Base-by-base conservation (phyloP, 208 protist species). In the Wallacemonas sp. region DNA sequence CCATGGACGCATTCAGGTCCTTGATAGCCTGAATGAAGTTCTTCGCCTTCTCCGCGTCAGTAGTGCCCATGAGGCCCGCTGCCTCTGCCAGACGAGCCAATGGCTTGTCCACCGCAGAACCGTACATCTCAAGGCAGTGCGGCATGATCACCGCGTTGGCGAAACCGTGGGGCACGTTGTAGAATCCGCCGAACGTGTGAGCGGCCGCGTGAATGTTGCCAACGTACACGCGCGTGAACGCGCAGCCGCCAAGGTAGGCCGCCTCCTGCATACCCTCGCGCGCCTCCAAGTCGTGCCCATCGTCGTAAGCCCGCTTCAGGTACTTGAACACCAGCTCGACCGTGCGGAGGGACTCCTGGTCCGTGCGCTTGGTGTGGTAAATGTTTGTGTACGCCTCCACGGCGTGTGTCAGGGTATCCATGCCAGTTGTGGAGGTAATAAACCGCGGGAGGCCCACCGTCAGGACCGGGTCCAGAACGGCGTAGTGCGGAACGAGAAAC, bases 161-260 rank as follows among this genome's bases (percentile, higher is more conserved):
- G 41, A 79, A 76, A 29, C 92, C 89, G 72, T 97, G 89, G 30
- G 89, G 83, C 37, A 89, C 73, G 41, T 94, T 68, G 76, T 85
- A 95, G 27, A 85, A 42, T 17, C 75, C 71, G 30, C 91, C 89
- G 4, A 97, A 68, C 22, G 77, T 71, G 68, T 97, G 89, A 26
- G 92, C 87, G 5, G 84, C 67, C 9, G 85, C 87, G 67, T 97
- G 92, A 34, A 83, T 77, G 64, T 93, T 79, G 69, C 87, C 92
- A n/a, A 97, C 83, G 60, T 85, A 88, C 0, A 86, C 81, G 29
- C 90, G 91, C 19, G 87, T 84, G 68, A 95, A 97, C 37, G 92
- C 90, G 21, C 93, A 66, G 6, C 92, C 92, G 36, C 79, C 89
- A 12, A 95, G 76, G 50, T 82, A 87, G 12, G 89, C 77, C 15